These are phyloP conservation scores for Mortierella polycephala DNA, from an alignment of 371 early-diverging fungal genomes.

Conservation along the genomic window DNA sequence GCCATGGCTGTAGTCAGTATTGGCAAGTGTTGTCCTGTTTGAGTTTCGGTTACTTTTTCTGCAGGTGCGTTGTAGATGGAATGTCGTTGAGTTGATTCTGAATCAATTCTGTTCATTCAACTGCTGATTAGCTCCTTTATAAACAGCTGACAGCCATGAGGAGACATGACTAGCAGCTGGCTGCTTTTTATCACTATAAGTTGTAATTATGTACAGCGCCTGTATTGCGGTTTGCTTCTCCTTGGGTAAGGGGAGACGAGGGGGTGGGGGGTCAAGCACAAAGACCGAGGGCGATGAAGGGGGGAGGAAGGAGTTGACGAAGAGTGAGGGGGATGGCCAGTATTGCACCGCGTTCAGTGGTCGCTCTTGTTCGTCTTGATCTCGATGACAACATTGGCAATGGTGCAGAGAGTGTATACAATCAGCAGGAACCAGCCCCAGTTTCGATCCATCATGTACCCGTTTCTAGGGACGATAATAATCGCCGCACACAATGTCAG, in stretches of 20 bases:
- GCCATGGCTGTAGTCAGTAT: not conserved
- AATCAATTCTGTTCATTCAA: too few species aligned
- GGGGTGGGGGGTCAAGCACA: not conserved
- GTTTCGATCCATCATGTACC: constrained; percentile 63
- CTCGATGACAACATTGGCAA: constrained; percentile 58
- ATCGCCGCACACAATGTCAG: constrained; percentile 63
- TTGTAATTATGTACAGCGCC: too few species aligned
- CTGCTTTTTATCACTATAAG: too few species aligned
- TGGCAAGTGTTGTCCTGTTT: not conserved
- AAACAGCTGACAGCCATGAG: too few species aligned
- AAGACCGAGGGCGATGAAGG: not conserved
- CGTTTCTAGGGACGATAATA: constrained; percentile 66
- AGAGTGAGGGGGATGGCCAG: too few species aligned
- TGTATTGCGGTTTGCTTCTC: too few species aligned
- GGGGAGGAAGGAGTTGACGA: not conserved
- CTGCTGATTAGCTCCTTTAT: too few species aligned
- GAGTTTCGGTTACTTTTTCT: too few species aligned
- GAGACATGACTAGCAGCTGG: too few species aligned
- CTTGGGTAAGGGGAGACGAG: too few species aligned
- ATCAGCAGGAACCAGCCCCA: constrained; percentile 68
- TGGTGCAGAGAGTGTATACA: constrained; percentile 65
- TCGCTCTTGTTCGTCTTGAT: constrained; percentile 12
- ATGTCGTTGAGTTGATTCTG: too few species aligned
- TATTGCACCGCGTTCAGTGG: constrained; percentile 1
- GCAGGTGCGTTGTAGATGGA: too few species aligned